These are phyloP conservation scores for Saitozyma sp. DNA, from an alignment of 768 basidiomycete genomes.

Conservation along the genomic window DNA sequence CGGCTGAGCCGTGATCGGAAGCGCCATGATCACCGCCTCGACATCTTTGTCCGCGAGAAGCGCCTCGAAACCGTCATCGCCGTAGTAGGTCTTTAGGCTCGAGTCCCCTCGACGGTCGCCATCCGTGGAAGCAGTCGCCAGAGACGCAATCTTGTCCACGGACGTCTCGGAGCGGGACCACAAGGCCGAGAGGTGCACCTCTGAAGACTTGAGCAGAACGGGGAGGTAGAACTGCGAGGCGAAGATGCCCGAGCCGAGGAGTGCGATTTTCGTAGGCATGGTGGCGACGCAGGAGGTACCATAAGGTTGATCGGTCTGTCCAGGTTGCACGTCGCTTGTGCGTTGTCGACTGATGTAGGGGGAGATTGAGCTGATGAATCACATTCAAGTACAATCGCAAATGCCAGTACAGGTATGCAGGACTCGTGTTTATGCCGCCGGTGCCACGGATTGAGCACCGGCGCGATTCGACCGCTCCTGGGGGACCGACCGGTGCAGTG, in stretches of 20 bases:
- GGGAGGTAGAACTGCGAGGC: constrained; percentile 69
- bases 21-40: constrained; percentile 68
- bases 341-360: too few relatives aligned
- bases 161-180: constrained; percentile 74
- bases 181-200: constrained; percentile 63
- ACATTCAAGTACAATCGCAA: too few relatives aligned
- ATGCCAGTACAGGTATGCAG: too few relatives aligned
- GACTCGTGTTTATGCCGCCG: too few relatives aligned
- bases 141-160: constrained; percentile 50
- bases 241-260: constrained; percentile 73
- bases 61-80: constrained; percentile 37
- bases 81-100: constrained; percentile 56
- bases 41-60: constrained; percentile 72
- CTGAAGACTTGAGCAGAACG: constrained; percentile 59
- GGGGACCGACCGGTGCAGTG: too few relatives aligned
- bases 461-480: too few relatives aligned
- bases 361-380: too few relatives aligned
- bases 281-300: too few relatives aligned
- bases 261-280: constrained; percentile 61
- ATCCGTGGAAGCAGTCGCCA: constrained; percentile 51
- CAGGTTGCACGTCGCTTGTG: too few relatives aligned
- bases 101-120: constrained; percentile 44
- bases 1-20: constrained; percentile 77
- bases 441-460: too few relatives aligned
- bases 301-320: too few relatives aligned